Evolutionary conservation across 176 grass and related monocot species (phyloP).

Genomic region (Rhipidocladum racemiflorum): DNA sequence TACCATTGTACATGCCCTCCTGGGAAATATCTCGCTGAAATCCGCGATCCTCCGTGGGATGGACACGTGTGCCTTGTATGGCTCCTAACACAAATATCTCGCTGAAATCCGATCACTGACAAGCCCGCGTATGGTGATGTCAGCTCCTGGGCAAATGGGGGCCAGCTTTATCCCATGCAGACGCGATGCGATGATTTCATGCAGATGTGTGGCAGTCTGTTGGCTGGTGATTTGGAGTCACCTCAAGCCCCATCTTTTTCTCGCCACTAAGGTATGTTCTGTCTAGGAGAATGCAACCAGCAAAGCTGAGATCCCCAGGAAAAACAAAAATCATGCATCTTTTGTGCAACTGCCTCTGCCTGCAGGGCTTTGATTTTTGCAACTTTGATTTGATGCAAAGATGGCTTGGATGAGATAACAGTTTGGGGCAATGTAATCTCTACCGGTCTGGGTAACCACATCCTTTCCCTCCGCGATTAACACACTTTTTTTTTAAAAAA

Average conservation of each 20-base stretch:
- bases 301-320: constrained; percentile 44
- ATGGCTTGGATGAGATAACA: constrained; percentile 25
- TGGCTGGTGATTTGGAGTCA: constrained; percentile 41
- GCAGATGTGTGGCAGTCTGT: constrained; percentile 34
- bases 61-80: not conserved
- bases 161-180: constrained; percentile 43
- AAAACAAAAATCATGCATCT: constrained; percentile 36
- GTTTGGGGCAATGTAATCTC: constrained; percentile 25
- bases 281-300: constrained; percentile 36
- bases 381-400: constrained; percentile 41
- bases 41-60: too few species aligned
- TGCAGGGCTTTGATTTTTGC: constrained; percentile 2
- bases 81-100: constrained; percentile 22
- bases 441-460: constrained; percentile 27
- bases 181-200: constrained; percentile 38
- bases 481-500: too few species aligned
- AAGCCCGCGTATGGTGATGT: constrained; percentile 48
- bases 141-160: constrained; percentile 30
- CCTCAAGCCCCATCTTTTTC: constrained; percentile 25
- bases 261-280: constrained; percentile 50
- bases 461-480: too few species aligned
- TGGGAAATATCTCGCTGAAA: too few species aligned
- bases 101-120: constrained; percentile 31
- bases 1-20: too few species aligned
- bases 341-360: constrained; percentile 24